phyloP scores from a whole-genome alignment of 2,329 filamentous ascomycete species.

The Cercospora sp. region DNA sequence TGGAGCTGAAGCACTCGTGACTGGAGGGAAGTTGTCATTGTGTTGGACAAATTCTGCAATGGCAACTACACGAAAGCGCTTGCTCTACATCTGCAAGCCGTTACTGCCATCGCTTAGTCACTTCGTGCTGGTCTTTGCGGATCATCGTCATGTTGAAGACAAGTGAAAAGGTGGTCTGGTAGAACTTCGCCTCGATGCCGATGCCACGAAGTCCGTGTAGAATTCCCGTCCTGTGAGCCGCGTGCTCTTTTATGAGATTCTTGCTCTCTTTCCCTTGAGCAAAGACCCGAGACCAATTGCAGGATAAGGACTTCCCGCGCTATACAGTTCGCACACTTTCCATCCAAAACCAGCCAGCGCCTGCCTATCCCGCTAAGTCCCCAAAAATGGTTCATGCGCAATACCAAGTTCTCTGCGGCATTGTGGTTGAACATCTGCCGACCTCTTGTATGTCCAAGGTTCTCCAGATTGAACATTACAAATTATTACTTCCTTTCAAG shows the following conservation, averaged over 20 bases:
- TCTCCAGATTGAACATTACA: not conserved
- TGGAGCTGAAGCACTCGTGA: not conserved
- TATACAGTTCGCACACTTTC: not conserved
- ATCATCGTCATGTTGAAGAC: not conserved
- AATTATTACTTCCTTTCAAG: not conserved
- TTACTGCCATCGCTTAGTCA: not conserved
- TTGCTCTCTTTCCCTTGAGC: not conserved
- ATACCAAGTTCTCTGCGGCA: not conserved
- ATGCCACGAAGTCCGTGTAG: not conserved
- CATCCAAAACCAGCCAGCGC: not conserved
- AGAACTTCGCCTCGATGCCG: not conserved
- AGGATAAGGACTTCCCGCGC: not conserved
- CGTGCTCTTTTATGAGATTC: not conserved
- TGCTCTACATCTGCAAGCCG: not conserved
- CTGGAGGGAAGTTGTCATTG: not conserved
- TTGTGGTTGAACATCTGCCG: constrained; percentile 23
- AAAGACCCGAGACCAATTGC: not conserved
- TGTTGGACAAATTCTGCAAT: not conserved
- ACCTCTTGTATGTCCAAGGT: not conserved
- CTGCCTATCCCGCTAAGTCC: not conserved
- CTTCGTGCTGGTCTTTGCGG: not conserved
- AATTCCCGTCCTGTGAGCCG: not conserved
- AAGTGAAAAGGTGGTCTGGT: not conserved
- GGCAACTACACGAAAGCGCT: not conserved
- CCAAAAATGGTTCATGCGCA: not conserved